phyloP scores from a whole-genome alignment of 192 early-diverging fungal genomes.

The Linnemannia exigua region DNA sequence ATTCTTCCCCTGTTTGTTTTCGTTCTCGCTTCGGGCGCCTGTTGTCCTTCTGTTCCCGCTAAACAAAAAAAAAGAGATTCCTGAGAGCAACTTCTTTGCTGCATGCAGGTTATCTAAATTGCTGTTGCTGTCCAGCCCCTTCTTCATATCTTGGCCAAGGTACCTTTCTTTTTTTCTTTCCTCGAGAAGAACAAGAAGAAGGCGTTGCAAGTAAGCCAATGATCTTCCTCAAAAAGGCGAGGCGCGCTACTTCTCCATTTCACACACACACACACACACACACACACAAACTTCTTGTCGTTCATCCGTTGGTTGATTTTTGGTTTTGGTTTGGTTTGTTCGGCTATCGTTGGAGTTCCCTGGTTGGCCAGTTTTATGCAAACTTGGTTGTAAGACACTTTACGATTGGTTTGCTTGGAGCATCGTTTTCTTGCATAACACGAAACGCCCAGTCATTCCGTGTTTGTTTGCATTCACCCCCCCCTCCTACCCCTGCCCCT shows the following conservation, averaged over 20 bases:
- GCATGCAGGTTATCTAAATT: background rate
- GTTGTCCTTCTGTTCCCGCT: background rate
- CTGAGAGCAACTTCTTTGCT: background rate
- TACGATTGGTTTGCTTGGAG: too few relatives aligned
- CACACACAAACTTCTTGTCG: too few relatives aligned
- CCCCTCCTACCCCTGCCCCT: too few relatives aligned
- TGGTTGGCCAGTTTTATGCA: too few relatives aligned
- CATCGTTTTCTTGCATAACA: too few relatives aligned
- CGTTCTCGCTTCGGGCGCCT: background rate
- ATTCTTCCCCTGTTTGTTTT: too few relatives aligned
- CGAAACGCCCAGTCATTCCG: too few relatives aligned
- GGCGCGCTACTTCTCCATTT: background rate
- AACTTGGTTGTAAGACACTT: too few relatives aligned
- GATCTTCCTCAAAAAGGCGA: background rate
- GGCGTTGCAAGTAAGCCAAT: background rate
- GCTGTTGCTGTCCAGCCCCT: too few relatives aligned
- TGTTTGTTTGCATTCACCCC: too few relatives aligned
- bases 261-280: background rate
- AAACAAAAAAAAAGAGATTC: background rate
- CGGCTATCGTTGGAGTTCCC: background rate
- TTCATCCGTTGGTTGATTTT: background rate
- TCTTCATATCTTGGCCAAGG: too few relatives aligned
- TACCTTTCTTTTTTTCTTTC: too few relatives aligned
- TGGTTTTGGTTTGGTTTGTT: background rate
- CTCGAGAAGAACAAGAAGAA: background rate